Conservation (phyloP, 495 filamentous ascomycete species). For the Podospora didyma region DNA sequence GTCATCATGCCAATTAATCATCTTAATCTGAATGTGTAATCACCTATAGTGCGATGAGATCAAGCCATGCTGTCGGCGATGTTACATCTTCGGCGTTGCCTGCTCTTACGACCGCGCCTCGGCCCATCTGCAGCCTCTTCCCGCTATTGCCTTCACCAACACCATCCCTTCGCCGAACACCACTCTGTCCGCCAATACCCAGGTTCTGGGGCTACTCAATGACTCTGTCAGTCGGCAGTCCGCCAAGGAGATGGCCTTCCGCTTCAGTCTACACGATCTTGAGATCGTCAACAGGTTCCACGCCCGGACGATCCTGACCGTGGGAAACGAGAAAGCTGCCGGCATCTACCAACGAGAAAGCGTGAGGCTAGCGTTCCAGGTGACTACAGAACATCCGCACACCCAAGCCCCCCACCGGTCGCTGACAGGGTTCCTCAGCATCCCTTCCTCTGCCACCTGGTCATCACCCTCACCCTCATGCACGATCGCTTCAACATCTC, state of each 20-base stretch:
- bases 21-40: background rate
- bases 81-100: constrained; percentile 35
- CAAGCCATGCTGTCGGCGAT: constrained; percentile 39
- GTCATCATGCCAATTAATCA: background rate
- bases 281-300: constrained; percentile 31
- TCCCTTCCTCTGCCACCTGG: constrained; percentile 35
- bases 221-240: constrained; percentile 10
- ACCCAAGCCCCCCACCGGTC: background rate
- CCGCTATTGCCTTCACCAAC: constrained; percentile 21
- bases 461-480: constrained; percentile 35
- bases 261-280: constrained; percentile 23
- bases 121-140: constrained; percentile 30
- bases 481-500: constrained; percentile 30
- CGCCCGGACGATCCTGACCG: constrained; percentile 33
- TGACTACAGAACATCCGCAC: constrained; percentile 7
- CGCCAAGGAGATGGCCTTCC: constrained; percentile 8
- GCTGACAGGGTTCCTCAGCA: constrained; percentile 17
- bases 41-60: constrained; percentile 42
- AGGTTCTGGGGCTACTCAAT: constrained; percentile 16
- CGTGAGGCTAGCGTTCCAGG: constrained; percentile 21
- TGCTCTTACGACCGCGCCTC: constrained; percentile 35
- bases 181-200: constrained; percentile 11
- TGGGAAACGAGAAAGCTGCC: constrained; percentile 27
- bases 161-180: background rate
- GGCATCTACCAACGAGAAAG: constrained; percentile 26